Conservation (phyloP, 768 basidiomycete species). For the Lyophyllum decastes region DNA sequence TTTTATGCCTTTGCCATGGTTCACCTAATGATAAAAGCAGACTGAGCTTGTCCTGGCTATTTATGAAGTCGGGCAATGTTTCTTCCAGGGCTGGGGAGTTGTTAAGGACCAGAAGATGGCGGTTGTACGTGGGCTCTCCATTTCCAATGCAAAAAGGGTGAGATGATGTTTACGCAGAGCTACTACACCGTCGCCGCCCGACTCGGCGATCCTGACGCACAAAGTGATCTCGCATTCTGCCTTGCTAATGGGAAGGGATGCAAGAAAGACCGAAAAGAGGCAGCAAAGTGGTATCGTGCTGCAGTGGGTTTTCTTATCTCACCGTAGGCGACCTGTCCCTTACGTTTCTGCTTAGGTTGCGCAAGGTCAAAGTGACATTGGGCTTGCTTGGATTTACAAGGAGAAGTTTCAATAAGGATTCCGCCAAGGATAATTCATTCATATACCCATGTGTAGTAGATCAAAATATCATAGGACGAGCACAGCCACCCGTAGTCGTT, state of each 20-base stretch:
- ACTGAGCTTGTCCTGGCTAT: constrained; percentile 85
- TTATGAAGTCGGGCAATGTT: constrained; percentile 91
- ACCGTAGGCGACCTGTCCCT: background rate
- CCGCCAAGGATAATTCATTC: background rate
- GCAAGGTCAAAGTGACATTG: constrained; percentile 81
- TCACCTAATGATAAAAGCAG: constrained; percentile 31
- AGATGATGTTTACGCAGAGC: constrained; percentile 43
- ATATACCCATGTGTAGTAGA: background rate
- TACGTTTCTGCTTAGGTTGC: constrained; percentile 29
- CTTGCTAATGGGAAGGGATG: constrained; percentile 85
- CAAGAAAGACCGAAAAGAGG: constrained; percentile 84
- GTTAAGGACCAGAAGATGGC: constrained; percentile 88
- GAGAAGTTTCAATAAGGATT: constrained; percentile 60
- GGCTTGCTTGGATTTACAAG: constrained; percentile 91
- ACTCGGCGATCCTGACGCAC: constrained; percentile 86
- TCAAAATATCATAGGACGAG: too few species aligned
- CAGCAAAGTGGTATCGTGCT: constrained; percentile 90
- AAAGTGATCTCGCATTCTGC: constrained; percentile 84
- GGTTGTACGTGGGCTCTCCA: constrained; percentile 51
- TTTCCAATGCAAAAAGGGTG: background rate
- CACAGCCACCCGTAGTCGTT: background rate
- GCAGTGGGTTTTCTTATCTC: constrained; percentile 52
- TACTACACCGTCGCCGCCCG: constrained; percentile 85
- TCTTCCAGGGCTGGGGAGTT: constrained; percentile 92
- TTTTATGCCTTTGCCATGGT: background rate